Percentiles rank a stretch among this genome's conserved stretches.
Evolutionary conservation across 2,329 filamentous ascomycete species (phyloP).

Genomic region (Aspergillus versicolor): DNA sequence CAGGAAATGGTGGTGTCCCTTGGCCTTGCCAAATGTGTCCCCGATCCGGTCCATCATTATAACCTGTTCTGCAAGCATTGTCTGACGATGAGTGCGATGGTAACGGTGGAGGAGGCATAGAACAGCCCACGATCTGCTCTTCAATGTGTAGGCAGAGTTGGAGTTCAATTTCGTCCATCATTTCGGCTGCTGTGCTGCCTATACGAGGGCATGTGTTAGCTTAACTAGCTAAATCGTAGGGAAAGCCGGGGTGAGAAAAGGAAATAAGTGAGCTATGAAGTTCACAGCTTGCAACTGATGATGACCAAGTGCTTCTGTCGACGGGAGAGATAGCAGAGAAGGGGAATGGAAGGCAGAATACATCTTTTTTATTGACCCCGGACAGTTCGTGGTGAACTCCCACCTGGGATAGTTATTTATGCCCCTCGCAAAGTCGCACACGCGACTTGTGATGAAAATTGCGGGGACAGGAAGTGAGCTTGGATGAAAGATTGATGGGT

Average conservation of each 20-base stretch:
- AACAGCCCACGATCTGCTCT: constrained; percentile 15
- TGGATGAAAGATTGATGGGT: neutral
- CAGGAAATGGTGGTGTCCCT: neutral
- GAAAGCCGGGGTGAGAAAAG: too few species aligned
- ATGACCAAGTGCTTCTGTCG: too few species aligned
- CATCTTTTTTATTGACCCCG: neutral
- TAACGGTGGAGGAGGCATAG: neutral
- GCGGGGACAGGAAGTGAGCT: neutral
- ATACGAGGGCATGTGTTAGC: neutral
- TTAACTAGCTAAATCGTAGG: too few species aligned
- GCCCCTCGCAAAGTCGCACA: neutral
- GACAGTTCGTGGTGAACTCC: neutral
- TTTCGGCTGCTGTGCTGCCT: neutral
- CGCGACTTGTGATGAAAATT: neutral
- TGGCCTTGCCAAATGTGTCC: neutral
- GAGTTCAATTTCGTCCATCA: constrained; percentile 23
- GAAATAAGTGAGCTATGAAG: too few species aligned
- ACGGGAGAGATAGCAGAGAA: neutral
- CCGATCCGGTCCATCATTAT: neutral
- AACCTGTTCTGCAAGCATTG: neutral
- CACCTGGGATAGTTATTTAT: neutral
- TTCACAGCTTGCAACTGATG: too few species aligned
- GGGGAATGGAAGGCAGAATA: neutral
- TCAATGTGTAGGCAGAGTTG: constrained; percentile 19
- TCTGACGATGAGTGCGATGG: neutral